These are phyloP conservation scores for Lathyrus tuberosus DNA, from an alignment of 306 rosid species.

Conservation along the genomic window DNA sequence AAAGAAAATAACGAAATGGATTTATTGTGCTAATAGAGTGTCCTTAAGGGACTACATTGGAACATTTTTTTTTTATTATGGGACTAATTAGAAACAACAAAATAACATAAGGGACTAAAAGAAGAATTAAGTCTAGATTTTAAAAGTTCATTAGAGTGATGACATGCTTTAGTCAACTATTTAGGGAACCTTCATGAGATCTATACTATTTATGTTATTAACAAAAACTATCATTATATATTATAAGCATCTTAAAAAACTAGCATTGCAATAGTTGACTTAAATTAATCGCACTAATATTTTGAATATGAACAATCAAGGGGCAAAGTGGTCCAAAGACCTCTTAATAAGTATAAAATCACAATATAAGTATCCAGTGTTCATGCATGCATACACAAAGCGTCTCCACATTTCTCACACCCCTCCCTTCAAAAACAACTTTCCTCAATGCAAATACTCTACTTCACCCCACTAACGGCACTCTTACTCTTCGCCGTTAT, in stretches of 20 bases:
- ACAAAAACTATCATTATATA: not conserved
- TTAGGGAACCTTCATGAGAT: too few species aligned
- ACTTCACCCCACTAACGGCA: constrained; percentile 1
- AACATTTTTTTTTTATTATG: too few species aligned
- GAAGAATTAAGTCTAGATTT: too few species aligned
- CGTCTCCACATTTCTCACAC: not conserved
- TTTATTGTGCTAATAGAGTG: too few species aligned
- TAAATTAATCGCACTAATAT: not conserved
- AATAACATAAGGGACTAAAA: too few species aligned
- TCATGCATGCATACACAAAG: constrained; percentile 14
- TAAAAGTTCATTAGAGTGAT: too few species aligned
- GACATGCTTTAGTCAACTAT: too few species aligned
- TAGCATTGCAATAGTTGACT: not conserved
- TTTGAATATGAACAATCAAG: not conserved
- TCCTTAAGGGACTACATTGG: too few species aligned
- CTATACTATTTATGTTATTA: not conserved
- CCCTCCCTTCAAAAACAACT: not conserved
- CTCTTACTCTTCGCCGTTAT: constrained; percentile 35
- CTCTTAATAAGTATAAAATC: constrained; percentile 4
- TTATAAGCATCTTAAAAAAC: not conserved
- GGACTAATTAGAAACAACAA: too few species aligned
- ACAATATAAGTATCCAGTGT: not conserved
- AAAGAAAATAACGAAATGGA: too few species aligned
- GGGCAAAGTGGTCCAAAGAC: constrained; percentile 11
- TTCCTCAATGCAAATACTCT: constrained; percentile 34